A percentile compares a stretch with the other conserved stretches of the same genome.
These are phyloP conservation scores for Tetraselmis chui DNA, from an alignment of 139 green algal species.

Conservation along the genomic window DNA sequence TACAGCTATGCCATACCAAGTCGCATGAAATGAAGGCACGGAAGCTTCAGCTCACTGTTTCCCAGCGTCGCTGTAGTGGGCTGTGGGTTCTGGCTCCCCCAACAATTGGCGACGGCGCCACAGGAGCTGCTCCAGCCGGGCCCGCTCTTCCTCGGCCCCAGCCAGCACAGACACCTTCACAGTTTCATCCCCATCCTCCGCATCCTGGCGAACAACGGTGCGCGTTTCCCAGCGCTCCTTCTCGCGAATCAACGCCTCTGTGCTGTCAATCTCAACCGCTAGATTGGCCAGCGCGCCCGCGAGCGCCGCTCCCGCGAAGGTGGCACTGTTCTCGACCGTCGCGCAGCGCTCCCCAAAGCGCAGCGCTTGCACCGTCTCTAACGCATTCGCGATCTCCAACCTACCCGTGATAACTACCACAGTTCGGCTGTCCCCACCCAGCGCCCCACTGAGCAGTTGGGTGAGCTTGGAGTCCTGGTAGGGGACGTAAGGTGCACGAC, in stretches of 20 bases:
- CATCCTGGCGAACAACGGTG: not conserved
- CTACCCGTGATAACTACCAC: constrained; percentile 11
- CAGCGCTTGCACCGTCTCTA: constrained; percentile 19
- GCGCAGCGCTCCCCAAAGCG: constrained; percentile 16
- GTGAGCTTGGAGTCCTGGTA: constrained; percentile 26
- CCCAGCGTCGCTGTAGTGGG: too few species aligned
- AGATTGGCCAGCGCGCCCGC: not conserved
- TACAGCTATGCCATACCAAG: too few species aligned
- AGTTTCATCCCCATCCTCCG: not conserved
- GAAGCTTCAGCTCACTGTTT: too few species aligned
- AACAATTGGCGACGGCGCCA: not conserved
- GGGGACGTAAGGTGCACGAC: constrained; percentile 16
- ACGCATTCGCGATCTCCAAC: constrained; percentile 6
- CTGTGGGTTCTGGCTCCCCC: not conserved
- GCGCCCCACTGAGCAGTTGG: constrained; percentile 6
- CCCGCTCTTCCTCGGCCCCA: not conserved
- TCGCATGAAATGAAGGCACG: too few species aligned
- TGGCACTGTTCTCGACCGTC: constrained; percentile 6
- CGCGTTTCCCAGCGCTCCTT: not conserved
- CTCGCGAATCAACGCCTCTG: not conserved
- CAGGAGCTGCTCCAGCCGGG: constrained; percentile 4
- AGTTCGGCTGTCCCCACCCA: constrained; percentile 8
- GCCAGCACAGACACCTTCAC: not conserved
- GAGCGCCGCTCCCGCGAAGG: not conserved
- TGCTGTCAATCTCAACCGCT: not conserved